Evolutionary conservation across 306 rosid genomes (phyloP).

Genomic region (Luffa aegyptiaca): DNA sequence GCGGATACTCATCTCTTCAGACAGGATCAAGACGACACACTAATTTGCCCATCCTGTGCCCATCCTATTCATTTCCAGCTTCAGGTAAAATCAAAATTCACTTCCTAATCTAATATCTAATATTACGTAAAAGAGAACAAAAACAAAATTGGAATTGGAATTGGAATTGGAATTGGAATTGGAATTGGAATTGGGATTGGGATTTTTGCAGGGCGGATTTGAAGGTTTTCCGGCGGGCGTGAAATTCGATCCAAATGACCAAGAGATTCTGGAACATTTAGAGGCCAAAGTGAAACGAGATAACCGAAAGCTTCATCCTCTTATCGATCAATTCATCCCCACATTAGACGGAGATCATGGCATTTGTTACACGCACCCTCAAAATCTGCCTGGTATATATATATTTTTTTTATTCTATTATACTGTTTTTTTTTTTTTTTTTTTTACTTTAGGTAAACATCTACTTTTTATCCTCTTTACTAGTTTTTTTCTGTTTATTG

Average conservation of each 20-base stretch:
- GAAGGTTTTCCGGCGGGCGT: conserved; percentile 80
- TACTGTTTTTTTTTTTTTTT: background rate
- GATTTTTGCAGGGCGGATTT: conserved; percentile 22
- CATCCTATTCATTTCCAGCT: conserved; percentile 48
- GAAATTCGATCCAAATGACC: conserved; percentile 86
- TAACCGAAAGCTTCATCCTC: conserved; percentile 65
- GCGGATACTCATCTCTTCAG: background rate
- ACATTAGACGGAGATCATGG: conserved; percentile 85
- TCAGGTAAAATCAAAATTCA: conserved; percentile 31
- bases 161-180: too few relatives aligned
- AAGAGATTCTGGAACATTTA: conserved; percentile 72
- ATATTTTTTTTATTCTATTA: too few relatives aligned
- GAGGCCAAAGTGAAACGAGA: conserved; percentile 61
- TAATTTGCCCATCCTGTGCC: conserved; percentile 70
- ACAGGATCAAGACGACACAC: background rate
- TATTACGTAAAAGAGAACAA: too few relatives aligned
- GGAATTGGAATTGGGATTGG: too few relatives aligned
- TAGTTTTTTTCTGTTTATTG: too few relatives aligned
- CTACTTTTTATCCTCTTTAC: too few relatives aligned
- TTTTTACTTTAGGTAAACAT: too few relatives aligned
- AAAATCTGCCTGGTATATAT: conserved; percentile 66
- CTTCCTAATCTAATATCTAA: background rate
- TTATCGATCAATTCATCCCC: conserved; percentile 73
- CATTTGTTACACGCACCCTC: conserved; percentile 92
- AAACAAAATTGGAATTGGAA: too few relatives aligned